These are phyloP conservation scores for Pseudozyma hubeiensis DNA, from an alignment of 1,284 basidiomycete species.

Conservation along the genomic window DNA sequence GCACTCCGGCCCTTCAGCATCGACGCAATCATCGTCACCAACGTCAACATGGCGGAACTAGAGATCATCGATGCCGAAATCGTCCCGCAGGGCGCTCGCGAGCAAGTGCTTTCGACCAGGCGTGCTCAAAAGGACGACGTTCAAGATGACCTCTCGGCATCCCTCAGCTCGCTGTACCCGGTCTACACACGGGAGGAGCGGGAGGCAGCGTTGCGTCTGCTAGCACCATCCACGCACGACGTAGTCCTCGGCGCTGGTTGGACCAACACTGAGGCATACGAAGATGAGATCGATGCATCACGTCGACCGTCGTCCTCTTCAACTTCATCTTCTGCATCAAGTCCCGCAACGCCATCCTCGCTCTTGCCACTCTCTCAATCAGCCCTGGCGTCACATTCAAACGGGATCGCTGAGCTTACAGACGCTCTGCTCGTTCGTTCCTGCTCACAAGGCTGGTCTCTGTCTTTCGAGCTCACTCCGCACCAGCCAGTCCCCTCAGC, in stretches of 20 bases:
- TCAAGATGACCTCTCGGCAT: neutral
- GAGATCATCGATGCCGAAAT: slow-evolving; percentile 48
- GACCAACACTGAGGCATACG: slow-evolving; percentile 19
- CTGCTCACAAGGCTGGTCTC: slow-evolving; percentile 55
- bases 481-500: slow-evolving; percentile 30
- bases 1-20: no score
- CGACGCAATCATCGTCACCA: neutral
- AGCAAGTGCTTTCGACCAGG: neutral
- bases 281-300: neutral
- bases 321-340: slow-evolving; percentile 16
- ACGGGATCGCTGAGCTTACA: neutral
- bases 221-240: slow-evolving; percentile 37
- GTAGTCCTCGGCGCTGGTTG: slow-evolving; percentile 52
- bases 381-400: neutral
- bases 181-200: slow-evolving; percentile 35
- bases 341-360: slow-evolving; percentile 3
- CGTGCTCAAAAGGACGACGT: neutral
- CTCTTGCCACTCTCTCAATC: neutral
- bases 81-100: slow-evolving; percentile 8
- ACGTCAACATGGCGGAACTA: slow-evolving; percentile 22
- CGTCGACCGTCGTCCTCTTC: slow-evolving; percentile 21
- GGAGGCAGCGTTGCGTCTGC: slow-evolving; percentile 33
- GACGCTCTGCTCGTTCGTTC: slow-evolving; percentile 54
- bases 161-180: slow-evolving; percentile 9
- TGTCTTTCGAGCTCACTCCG: slow-evolving; percentile 55